Evolutionary conservation across 1,284 basidiomycete species (phyloP).

Genomic region (Boletus subluridellus): DNA sequence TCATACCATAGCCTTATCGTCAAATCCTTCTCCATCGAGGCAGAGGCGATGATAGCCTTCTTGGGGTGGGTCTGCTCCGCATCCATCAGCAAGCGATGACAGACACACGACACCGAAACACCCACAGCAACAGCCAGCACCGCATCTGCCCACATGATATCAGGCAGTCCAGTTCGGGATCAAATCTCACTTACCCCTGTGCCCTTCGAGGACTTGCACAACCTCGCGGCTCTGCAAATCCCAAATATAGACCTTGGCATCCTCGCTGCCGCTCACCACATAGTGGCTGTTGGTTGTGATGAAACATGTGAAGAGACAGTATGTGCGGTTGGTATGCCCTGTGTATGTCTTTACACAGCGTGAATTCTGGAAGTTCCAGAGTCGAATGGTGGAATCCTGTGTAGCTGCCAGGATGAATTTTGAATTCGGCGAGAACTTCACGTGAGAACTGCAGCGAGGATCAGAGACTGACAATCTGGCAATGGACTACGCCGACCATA

Average conservation of each 20-base stretch:
- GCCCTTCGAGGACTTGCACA: slow-evolving; percentile 72
- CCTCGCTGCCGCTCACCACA: slow-evolving; percentile 88
- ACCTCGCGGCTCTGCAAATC: slow-evolving; percentile 83
- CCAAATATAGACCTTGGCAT: slow-evolving; percentile 86
- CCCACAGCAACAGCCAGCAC: slow-evolving; percentile 72
- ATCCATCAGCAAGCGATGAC: slow-evolving; percentile 8
- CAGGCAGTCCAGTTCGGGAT: slow-evolving; percentile 7
- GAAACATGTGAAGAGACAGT: slow-evolving; percentile 67
- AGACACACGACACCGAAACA: neutral
- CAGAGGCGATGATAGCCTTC: slow-evolving; percentile 72
- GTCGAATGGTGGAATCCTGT: slow-evolving; percentile 86
- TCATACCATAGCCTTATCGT: slow-evolving; percentile 78
- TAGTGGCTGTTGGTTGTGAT: slow-evolving; percentile 53
- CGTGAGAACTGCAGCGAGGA: slow-evolving; percentile 59
- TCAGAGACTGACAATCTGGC: slow-evolving; percentile 10
- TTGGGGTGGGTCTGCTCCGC: slow-evolving; percentile 64
- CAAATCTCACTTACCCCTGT: slow-evolving; percentile 56
- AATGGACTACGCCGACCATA: slow-evolving; percentile 56
- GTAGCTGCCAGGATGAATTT: slow-evolving; percentile 85
- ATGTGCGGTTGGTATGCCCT: slow-evolving; percentile 80
- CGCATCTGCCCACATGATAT: slow-evolving; percentile 49
- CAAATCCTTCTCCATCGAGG: slow-evolving; percentile 80
- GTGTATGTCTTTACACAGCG: slow-evolving; percentile 91
- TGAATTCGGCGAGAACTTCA: slow-evolving; percentile 89
- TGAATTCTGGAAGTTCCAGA: slow-evolving; percentile 94